phyloP scores from a whole-genome alignment of 192 early-diverging fungal species.

The Backusella parvicylindrica region DNA sequence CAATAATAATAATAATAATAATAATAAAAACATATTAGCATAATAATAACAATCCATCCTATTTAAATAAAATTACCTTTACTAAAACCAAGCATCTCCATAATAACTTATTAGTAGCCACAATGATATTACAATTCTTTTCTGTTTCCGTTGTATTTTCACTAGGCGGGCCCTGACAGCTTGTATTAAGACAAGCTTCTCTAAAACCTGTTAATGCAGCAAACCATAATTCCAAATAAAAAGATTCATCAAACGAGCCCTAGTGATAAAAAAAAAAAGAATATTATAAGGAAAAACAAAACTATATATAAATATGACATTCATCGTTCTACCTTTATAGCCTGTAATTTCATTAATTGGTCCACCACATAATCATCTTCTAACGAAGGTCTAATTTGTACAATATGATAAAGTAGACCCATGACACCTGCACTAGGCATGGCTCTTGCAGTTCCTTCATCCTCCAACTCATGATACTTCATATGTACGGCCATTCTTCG shows the following conservation, averaged over 20 bases:
- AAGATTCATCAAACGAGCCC: conserved; percentile 39
- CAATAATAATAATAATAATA: no score
- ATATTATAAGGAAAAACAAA: not conserved
- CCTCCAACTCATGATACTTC: conserved; percentile 40
- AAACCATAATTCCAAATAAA: conserved; percentile 43
- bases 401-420: conserved; percentile 35
- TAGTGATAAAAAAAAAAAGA: not conserved
- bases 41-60: not conserved
- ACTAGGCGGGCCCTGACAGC: conserved; percentile 1
- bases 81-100: conserved; percentile 33
- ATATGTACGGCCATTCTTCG: conserved; percentile 32
- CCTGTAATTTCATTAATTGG: conserved; percentile 29
- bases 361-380: conserved; percentile 32
- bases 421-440: conserved; percentile 41
- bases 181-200: conserved; percentile 30
- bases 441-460: conserved; percentile 40
- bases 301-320: not conserved
- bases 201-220: conserved; percentile 39
- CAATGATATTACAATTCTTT: conserved; percentile 11
- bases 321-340: conserved; percentile 21
- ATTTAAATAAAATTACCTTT: conserved; percentile 16
- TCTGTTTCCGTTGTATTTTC: not conserved
- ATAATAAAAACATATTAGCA: not conserved
- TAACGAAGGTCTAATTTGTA: conserved; percentile 32
- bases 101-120: conserved; percentile 22